Conservation (phyloP, 73 alveolate genomes). For the Paramecium biaurelia region DNA sequence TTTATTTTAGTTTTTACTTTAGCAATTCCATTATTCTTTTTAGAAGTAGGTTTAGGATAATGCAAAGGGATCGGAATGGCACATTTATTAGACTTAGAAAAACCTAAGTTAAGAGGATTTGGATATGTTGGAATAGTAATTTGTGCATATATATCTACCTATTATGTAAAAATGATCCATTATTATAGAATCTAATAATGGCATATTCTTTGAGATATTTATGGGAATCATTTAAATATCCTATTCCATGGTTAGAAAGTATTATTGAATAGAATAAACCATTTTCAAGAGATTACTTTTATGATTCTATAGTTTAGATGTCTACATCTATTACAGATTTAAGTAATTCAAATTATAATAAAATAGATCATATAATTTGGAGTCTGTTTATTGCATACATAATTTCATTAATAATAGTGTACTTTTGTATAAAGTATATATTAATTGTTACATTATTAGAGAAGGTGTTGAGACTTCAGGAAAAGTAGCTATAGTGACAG, state of each 20-base stretch:
- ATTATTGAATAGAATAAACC: neutral
- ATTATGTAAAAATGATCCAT: neutral
- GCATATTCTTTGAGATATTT: conserved; percentile 68
- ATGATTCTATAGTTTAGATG: neutral
- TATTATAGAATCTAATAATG: conserved; percentile 28
- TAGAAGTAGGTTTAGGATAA: conserved; percentile 70
- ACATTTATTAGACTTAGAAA: conserved; percentile 49
- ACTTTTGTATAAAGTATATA: conserved; percentile 32
- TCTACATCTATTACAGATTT: conserved; percentile 20
- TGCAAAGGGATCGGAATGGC: conserved; percentile 55
- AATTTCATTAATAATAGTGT: neutral
- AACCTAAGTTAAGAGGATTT: conserved; percentile 24
- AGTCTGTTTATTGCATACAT: conserved; percentile 45
- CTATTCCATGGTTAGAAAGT: conserved; percentile 68
- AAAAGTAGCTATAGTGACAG: conserved; percentile 59
- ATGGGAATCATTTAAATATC: conserved; percentile 59
- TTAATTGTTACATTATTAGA: neutral
- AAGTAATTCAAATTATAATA: neutral
- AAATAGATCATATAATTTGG: conserved; percentile 14
- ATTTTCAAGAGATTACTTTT: neutral
- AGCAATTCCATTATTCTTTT: conserved; percentile 68
- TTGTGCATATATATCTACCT: neutral
- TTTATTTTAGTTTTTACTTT: conserved; percentile 43
- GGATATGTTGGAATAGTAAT: conserved; percentile 47
- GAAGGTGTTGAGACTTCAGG: conserved; percentile 69